These are phyloP conservation scores for Psidium friedrichsthalianum DNA, from an alignment of 345 rosid genomes.

Conservation along the genomic window DNA sequence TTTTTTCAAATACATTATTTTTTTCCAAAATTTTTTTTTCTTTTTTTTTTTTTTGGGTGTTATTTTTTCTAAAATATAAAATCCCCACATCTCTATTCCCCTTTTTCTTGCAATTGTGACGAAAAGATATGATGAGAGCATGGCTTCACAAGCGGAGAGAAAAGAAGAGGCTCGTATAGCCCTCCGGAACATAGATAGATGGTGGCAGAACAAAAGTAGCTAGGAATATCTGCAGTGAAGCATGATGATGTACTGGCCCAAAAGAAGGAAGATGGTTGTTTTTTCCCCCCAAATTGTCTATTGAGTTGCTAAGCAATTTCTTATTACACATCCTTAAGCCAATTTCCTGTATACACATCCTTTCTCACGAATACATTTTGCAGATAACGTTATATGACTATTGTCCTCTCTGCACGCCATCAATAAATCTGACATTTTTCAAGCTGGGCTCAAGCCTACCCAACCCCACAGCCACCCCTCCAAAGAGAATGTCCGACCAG, in stretches of 20 bases:
- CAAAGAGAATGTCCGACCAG: neutral
- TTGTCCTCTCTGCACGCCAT: neutral
- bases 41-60: too few relatives aligned
- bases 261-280: neutral
- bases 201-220: neutral
- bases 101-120: neutral
- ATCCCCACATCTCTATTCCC: too few relatives aligned
- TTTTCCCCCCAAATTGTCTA: neutral
- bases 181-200: neutral
- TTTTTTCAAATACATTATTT: too few relatives aligned
- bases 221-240: neutral
- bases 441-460: neutral
- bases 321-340: neutral
- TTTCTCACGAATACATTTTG: neutral
- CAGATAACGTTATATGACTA: neutral
- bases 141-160: neutral
- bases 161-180: neutral
- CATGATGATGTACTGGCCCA: neutral
- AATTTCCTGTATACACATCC: neutral
- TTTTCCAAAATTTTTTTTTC: too few relatives aligned
- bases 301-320: neutral
- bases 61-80: too few relatives aligned
- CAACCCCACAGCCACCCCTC: neutral
- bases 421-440: neutral
- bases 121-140: neutral